phyloP scores from a whole-genome alignment of 305 asterid genomes.

The Stenogyne calaminthoides region DNA sequence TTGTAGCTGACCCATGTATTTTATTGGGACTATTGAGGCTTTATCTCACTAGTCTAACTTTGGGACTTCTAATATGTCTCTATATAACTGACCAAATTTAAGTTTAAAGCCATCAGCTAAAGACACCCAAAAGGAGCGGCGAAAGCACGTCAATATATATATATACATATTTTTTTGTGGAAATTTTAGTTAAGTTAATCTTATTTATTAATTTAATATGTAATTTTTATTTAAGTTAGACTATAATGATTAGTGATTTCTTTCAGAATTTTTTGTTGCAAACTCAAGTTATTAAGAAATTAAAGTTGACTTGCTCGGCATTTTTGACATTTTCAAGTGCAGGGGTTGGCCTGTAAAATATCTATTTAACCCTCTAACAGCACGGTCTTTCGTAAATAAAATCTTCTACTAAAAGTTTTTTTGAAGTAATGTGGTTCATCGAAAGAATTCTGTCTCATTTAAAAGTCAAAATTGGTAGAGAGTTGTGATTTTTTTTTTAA shows the following conservation, averaged over 20 bases:
- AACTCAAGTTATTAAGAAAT: background rate
- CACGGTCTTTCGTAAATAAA: no score
- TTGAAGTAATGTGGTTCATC: no score
- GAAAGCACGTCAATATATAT: constrained; percentile 8
- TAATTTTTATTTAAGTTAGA: background rate
- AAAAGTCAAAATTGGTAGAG: no score
- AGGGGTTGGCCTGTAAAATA: no score
- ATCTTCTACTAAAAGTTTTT: no score
- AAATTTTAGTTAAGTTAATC: background rate
- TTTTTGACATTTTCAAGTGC: no score
- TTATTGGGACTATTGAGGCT: background rate
- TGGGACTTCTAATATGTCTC: no score
- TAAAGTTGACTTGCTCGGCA: no score
- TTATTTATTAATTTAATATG: background rate
- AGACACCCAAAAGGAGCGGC: constrained; percentile 14
- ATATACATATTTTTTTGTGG: background rate
- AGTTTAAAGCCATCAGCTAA: background rate
- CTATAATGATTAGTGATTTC: background rate
- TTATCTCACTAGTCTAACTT: background rate
- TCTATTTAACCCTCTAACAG: no score
- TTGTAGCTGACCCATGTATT: background rate
- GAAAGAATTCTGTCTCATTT: no score
- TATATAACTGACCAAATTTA: constrained; percentile 1
- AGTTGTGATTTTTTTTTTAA: no score
- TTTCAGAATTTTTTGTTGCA: no score